Conservation (phyloP, 2,329 filamentous ascomycete species). For the Fusarium secorum region DNA sequence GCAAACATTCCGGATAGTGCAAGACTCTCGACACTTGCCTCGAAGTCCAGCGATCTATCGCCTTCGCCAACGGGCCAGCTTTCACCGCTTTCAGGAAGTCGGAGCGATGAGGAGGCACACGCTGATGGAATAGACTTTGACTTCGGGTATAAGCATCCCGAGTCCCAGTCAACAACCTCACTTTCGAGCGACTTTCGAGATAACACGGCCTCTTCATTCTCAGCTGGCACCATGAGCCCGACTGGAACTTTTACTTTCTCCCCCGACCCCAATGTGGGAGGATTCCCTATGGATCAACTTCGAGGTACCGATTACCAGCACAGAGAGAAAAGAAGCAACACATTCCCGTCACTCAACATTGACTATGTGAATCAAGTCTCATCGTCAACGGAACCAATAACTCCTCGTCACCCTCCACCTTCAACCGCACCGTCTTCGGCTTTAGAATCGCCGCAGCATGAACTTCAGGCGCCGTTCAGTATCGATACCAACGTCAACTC, state of each 20-base stretch:
- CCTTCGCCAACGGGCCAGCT: slow-evolving; percentile 72
- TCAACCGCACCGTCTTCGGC: slow-evolving; percentile 60
- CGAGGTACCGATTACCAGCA: slow-evolving; percentile 67
- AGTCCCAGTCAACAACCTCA: slow-evolving; percentile 48
- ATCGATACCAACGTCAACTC: slow-evolving; percentile 56
- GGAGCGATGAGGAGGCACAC: slow-evolving; percentile 74
- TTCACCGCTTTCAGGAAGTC: slow-evolving; percentile 74
- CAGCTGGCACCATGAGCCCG: slow-evolving; percentile 75
- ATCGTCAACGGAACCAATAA: slow-evolving; percentile 53
- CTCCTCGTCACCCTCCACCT: slow-evolving; percentile 58
- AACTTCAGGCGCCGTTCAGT: slow-evolving; percentile 53
- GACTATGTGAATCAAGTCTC: slow-evolving; percentile 60
- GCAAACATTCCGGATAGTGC: slow-evolving; percentile 76
- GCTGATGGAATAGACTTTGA: slow-evolving; percentile 44
- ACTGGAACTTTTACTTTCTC: slow-evolving; percentile 78
- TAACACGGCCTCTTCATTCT: slow-evolving; percentile 66
- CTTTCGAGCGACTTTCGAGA: slow-evolving; percentile 45
- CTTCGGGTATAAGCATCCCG: slow-evolving; percentile 46
- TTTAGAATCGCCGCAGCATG: slow-evolving; percentile 60
- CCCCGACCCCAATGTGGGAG: slow-evolving; percentile 73
- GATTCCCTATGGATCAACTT: slow-evolving; percentile 61
- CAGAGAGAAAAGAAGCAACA: slow-evolving; percentile 78
- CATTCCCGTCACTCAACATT: slow-evolving; percentile 77
- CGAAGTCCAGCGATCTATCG: slow-evolving; percentile 58
- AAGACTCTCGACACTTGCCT: slow-evolving; percentile 59